These are phyloP conservation scores for Aspergillus funiculosus DNA, from an alignment of 495 filamentous ascomycete species.

Conservation along the genomic window DNA sequence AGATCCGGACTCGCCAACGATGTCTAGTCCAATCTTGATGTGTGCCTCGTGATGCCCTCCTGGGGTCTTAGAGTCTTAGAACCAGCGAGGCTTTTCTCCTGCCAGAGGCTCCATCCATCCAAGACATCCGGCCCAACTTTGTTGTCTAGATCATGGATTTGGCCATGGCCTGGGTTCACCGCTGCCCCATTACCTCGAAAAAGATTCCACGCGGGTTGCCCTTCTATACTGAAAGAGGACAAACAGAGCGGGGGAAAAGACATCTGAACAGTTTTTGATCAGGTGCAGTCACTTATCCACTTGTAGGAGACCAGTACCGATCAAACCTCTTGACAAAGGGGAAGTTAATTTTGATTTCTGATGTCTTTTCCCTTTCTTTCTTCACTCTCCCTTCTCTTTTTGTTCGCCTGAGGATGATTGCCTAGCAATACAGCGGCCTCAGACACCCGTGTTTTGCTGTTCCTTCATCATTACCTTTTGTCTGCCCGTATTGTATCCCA, in stretches of 20 bases:
- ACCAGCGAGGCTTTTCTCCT: slow-evolving; percentile 20
- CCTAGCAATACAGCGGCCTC: slow-evolving; percentile 4
- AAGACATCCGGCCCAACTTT: slow-evolving; percentile 22
- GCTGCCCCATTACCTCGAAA: slow-evolving; percentile 22
- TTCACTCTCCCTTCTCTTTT: slow-evolving; percentile 5
- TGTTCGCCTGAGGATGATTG: slow-evolving; percentile 12
- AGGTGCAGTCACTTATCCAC: slow-evolving; percentile 20
- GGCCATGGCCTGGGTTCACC: slow-evolving; percentile 17
- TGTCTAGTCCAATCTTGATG: slow-evolving; percentile 14
- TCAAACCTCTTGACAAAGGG: slow-evolving; percentile 10
- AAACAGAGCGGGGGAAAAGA: slow-evolving; percentile 17
- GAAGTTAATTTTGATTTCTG: slow-evolving; percentile 7
- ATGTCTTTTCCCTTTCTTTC: slow-evolving; percentile 5
- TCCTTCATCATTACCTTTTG: slow-evolving; percentile 9
- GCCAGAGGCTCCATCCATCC: slow-evolving; percentile 16
- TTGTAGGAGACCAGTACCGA: slow-evolving; percentile 4
- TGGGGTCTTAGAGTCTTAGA: slow-evolving; percentile 19
- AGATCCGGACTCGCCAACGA: slow-evolving; percentile 19
- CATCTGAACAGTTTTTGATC: slow-evolving; percentile 12
- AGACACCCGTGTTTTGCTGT: slow-evolving; percentile 6
- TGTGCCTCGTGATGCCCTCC: slow-evolving; percentile 22
- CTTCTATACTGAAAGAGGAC: slow-evolving; percentile 9
- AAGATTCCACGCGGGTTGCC: slow-evolving; percentile 11
- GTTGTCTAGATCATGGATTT: slow-evolving; percentile 15
- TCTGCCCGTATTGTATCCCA: slow-evolving; percentile 13